Conservation (phyloP, 169 alveolate genomes). For the Plasmodium vivax region DNA sequence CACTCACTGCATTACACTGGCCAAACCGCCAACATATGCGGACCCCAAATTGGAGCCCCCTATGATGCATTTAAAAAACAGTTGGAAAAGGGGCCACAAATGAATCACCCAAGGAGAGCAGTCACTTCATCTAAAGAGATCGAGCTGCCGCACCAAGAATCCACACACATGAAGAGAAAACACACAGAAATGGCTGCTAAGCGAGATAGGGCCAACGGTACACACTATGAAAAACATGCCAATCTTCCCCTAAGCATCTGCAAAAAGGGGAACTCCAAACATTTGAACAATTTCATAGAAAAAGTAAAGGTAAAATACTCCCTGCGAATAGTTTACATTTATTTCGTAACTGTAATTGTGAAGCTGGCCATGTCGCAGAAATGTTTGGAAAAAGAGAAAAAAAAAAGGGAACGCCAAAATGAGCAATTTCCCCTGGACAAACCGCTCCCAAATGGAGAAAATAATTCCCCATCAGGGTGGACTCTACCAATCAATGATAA, state of each 20-base stretch:
- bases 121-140: background rate
- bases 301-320: constrained; percentile 37
- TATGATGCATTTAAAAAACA: background rate
- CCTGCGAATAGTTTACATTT: constrained; percentile 35
- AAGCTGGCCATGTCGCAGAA: constrained; percentile 46
- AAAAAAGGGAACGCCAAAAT: constrained; percentile 2
- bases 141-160: background rate
- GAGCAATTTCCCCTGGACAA: background rate
- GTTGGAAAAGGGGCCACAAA: background rate
- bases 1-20: background rate
- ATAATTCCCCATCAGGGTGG: background rate
- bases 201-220: background rate
- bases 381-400: constrained; percentile 19
- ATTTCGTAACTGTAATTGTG: constrained; percentile 28
- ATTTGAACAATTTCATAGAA: constrained; percentile 25
- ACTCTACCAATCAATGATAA: background rate
- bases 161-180: background rate
- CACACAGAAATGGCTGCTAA: background rate
- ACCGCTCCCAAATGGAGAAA: background rate
- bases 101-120: background rate
- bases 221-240: background rate
- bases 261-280: background rate
- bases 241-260: background rate
- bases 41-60: background rate
- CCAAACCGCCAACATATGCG: background rate